Percentiles rank a stretch among this genome's conserved stretches.
These are phyloP conservation scores for Dictyostelium discoideum DNA, from an alignment of 78 protist genomes.

Conservation along the genomic window DNA sequence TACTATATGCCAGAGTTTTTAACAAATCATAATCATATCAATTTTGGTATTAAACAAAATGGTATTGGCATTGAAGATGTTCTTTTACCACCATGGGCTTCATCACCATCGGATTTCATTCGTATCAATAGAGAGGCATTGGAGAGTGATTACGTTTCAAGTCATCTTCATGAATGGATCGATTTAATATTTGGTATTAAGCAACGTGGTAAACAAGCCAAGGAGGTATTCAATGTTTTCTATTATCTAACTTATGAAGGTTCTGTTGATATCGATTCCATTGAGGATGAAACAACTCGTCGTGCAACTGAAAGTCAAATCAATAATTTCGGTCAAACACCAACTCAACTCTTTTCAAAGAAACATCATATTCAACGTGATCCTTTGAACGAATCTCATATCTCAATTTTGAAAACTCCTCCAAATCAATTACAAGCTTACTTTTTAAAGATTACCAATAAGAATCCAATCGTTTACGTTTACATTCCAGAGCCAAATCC, in stretches of 20 bases:
- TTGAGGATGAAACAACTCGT: slow-evolving; percentile 63
- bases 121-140: slow-evolving; percentile 92
- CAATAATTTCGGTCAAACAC: slow-evolving; percentile 98
- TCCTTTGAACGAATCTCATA: slow-evolving; percentile 44
- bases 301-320: slow-evolving; percentile 87
- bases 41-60: slow-evolving; percentile 92
- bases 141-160: slow-evolving; percentile 94
- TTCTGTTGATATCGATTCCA: slow-evolving; percentile 71
- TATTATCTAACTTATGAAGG: slow-evolving; percentile 94
- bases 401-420: slow-evolving; percentile 22
- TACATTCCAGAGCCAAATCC: slow-evolving; percentile 46
- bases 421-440: slow-evolving; percentile 52
- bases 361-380: slow-evolving; percentile 72
- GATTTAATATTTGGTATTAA: slow-evolving; percentile 97
- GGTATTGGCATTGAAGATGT: slow-evolving; percentile 87
- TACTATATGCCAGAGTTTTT: slow-evolving; percentile 93
- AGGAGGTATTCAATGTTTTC: slow-evolving; percentile 93
- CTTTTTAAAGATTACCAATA: slow-evolving; percentile 25
- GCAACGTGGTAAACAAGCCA: slow-evolving; percentile 94
- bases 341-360: slow-evolving; percentile 93
- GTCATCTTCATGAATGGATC: slow-evolving; percentile 95
- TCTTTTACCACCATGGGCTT: slow-evolving; percentile 97
- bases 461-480: slow-evolving; percentile 46
- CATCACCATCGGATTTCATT: slow-evolving; percentile 89
- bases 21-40: slow-evolving; percentile 81